These are phyloP conservation scores for Fusarium acutatum DNA, from an alignment of 2,329 filamentous ascomycete genomes.

Conservation along the genomic window DNA sequence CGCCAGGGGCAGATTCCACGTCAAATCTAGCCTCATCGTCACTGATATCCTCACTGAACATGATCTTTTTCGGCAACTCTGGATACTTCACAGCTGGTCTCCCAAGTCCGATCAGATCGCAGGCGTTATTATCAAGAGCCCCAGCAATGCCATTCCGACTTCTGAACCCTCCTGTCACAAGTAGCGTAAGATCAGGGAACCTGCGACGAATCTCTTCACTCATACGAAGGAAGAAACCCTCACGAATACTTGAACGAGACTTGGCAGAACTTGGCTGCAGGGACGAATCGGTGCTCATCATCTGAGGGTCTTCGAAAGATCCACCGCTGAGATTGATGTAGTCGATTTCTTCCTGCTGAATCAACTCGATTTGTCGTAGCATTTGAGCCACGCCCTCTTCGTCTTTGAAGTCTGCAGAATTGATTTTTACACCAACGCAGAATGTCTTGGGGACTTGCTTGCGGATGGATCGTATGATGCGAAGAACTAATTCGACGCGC, in stretches of 20 bases:
- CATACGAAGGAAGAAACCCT: not conserved
- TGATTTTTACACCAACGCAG: not conserved
- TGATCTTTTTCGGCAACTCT: fast-evolving
- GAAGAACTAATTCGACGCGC: not conserved
- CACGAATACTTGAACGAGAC: fast-evolving
- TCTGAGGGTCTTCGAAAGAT: not conserved
- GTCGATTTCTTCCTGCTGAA: not conserved
- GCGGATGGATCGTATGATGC: not conserved
- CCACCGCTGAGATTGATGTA: not conserved
- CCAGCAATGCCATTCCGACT: not conserved
- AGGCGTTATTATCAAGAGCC: not conserved
- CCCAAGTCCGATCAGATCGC: not conserved
- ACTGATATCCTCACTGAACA: not conserved
- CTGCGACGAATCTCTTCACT: not conserved
- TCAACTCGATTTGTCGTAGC: not conserved
- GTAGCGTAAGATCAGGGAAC: not conserved
- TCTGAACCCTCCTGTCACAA: not conserved
- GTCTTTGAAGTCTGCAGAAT: not conserved
- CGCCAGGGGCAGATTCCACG: not conserved
- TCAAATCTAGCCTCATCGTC: not conserved
- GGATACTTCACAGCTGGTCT: not conserved
- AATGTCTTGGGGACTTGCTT: not conserved
- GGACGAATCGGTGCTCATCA: not conserved
- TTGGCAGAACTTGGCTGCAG: fast-evolving
- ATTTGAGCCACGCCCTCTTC: not conserved